These are phyloP conservation scores for Taiozyma sp. DNA, from an alignment of 1,139 yeast species.

Conservation along the genomic window DNA sequence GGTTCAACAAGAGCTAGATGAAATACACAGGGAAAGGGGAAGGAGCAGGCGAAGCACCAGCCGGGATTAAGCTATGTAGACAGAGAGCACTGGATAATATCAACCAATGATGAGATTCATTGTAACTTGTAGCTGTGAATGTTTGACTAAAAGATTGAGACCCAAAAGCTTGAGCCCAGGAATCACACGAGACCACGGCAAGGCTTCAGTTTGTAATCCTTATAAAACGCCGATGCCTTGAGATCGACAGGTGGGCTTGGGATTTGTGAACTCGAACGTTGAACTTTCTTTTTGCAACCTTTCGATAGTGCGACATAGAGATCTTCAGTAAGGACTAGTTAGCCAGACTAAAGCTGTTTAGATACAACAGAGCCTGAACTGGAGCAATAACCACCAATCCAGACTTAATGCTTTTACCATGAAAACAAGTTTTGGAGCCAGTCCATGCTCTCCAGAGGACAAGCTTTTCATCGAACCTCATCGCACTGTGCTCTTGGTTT, in stretches of 20 bases:
- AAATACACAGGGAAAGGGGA: not conserved
- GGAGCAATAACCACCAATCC: too few relatives aligned
- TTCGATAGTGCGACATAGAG: not conserved
- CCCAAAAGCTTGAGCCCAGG: not conserved
- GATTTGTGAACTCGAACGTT: not conserved
- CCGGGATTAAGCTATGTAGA: not conserved
- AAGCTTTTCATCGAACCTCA: not conserved
- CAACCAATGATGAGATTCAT: too few relatives aligned
- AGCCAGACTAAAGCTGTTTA: too few relatives aligned
- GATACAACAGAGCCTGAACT: too few relatives aligned
- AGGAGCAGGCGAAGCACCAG: not conserved
- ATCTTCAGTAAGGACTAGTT: too few relatives aligned
- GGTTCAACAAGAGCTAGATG: not conserved
- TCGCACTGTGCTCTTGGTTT: not conserved
- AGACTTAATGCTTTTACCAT: too few relatives aligned
- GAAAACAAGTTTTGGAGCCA: too few relatives aligned
- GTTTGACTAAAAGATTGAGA: not conserved
- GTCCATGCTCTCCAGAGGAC: not conserved
- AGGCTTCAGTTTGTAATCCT: too few relatives aligned
- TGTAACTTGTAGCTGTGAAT: too few relatives aligned
- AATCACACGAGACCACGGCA: not conserved
- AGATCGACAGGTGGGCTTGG: not conserved
- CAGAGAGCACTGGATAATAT: too few relatives aligned
- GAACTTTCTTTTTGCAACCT: not conserved
- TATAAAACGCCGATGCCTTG: not conserved